A percentile compares a stretch with the other conserved stretches of the same genome.
Conservation (phyloP, 2,329 filamentous ascomycete genomes). For the Epichloe festucae region DNA sequence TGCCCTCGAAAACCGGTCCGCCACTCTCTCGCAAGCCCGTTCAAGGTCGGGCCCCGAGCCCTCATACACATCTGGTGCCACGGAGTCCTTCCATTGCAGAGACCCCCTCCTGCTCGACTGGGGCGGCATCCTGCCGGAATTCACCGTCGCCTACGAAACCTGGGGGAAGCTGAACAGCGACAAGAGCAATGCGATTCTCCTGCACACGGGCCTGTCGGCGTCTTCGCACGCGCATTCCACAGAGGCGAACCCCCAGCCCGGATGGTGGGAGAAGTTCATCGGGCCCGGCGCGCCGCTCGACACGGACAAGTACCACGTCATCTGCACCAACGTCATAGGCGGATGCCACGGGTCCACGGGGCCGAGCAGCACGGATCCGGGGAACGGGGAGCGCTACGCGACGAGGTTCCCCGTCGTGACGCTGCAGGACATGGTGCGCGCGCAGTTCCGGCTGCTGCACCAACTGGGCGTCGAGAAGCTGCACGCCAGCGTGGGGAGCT, state of each 20-base stretch:
- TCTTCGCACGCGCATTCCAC: constrained; percentile 95
- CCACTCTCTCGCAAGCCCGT: constrained; percentile 40
- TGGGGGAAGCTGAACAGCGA: constrained; percentile 75
- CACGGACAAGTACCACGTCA: constrained; percentile 81
- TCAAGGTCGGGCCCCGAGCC: constrained; percentile 78
- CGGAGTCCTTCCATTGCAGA: constrained; percentile 60
- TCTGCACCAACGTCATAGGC: constrained; percentile 94
- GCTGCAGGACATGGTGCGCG: constrained; percentile 93
- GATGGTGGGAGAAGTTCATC: constrained; percentile 99
- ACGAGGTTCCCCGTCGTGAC: constrained; percentile 93
- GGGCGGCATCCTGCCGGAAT: constrained; percentile 83
- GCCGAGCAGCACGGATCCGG: constrained; percentile 75
- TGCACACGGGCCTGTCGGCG: constrained; percentile 92
- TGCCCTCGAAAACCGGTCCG: constrained; percentile 65
- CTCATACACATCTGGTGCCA: constrained; percentile 83
- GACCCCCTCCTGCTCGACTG: constrained; percentile 78
- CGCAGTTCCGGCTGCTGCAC: constrained; percentile 84
- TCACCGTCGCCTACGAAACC: constrained; percentile 83
- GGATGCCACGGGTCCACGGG: constrained; percentile 95
- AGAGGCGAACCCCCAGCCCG: constrained; percentile 66
- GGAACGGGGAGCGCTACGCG: constrained; percentile 79
- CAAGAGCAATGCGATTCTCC: constrained; percentile 75
- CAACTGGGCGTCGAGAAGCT: constrained; percentile 61
- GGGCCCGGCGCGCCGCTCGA: constrained; percentile 75
- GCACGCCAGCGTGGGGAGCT: constrained; percentile 86